Percentiles rank a stretch among this genome's conserved stretches.
Conservation (phyloP, 2,329 filamentous ascomycete genomes). For the Triangularia setosa region DNA sequence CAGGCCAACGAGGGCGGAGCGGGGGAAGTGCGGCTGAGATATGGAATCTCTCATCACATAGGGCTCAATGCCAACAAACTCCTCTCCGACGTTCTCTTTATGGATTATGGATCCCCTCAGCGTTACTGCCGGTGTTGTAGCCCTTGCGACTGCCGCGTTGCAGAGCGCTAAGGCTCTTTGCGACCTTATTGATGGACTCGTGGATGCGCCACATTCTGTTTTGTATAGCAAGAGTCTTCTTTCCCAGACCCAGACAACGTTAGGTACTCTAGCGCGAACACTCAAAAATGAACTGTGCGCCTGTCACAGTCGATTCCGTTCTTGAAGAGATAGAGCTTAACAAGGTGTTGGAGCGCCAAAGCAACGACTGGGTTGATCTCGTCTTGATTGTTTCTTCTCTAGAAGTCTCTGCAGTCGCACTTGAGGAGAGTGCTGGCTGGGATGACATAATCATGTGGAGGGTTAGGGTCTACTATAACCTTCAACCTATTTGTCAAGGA, state of each 20-base stretch:
- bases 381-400: too few relatives aligned
- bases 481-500: constrained; percentile 8
- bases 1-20: background rate
- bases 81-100: too few relatives aligned
- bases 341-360: constrained; percentile 9
- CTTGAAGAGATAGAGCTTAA: constrained; percentile 11
- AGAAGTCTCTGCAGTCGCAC: too few relatives aligned
- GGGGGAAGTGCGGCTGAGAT: background rate
- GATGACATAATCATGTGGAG: too few relatives aligned
- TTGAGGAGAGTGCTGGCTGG: too few relatives aligned
- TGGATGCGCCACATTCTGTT: constrained; percentile 11
- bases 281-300: constrained; percentile 8
- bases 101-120: background rate
- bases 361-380: too few relatives aligned
- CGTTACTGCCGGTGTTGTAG: background rate
- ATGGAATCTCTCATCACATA: background rate
- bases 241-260: constrained; percentile 12
- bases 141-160: constrained; percentile 8
- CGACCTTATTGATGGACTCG: constrained; percentile 12
- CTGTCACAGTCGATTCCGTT: constrained; percentile 8
- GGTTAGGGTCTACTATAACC: too few relatives aligned
- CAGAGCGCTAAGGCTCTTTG: constrained; percentile 12
- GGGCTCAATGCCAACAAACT: too few relatives aligned
- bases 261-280: constrained; percentile 10
- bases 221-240: constrained; percentile 11